Conservation (phyloP, 352 stramenopile genomes). For the Peronospora farinosa region DNA sequence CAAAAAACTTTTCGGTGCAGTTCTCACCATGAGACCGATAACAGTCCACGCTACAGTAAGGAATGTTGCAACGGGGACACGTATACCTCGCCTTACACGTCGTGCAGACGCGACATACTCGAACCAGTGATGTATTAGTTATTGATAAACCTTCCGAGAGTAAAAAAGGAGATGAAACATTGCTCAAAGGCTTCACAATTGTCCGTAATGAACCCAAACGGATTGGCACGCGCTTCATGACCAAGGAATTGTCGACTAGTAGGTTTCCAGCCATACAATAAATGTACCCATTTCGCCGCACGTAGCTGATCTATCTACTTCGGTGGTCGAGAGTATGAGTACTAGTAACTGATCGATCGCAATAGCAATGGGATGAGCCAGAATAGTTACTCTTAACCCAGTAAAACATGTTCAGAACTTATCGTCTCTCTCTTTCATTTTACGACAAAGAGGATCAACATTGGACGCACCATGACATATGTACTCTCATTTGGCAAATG, state of each 20-base stretch:
- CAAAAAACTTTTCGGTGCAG: slow-evolving; percentile 80
- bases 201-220: slow-evolving; percentile 51
- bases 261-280: slow-evolving; percentile 21
- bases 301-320: slow-evolving; percentile 25
- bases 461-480: slow-evolving; percentile 17
- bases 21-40: slow-evolving; percentile 60
- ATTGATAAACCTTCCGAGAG: slow-evolving; percentile 5
- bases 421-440: slow-evolving; percentile 25
- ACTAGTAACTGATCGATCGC: too few species aligned
- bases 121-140: slow-evolving; percentile 30
- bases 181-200: slow-evolving; percentile 28
- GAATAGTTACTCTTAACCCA: slow-evolving; percentile 4
- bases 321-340: slow-evolving; percentile 42
- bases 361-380: too few species aligned
- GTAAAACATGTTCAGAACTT: slow-evolving; percentile 19
- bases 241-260: slow-evolving; percentile 5
- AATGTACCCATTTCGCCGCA: slow-evolving; percentile 25
- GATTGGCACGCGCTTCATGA: slow-evolving; percentile 58
- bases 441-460: slow-evolving; percentile 3
- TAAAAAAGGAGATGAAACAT: slow-evolving; percentile 2
- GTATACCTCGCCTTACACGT: slow-evolving; percentile 61
- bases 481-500: slow-evolving; percentile 66
- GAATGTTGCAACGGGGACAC: slow-evolving; percentile 72
- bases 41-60: slow-evolving; percentile 76
- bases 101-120: slow-evolving; percentile 67